These are phyloP conservation scores for Euphorbia celastroides DNA, from an alignment of 441 rosid genomes.

Conservation along the genomic window DNA sequence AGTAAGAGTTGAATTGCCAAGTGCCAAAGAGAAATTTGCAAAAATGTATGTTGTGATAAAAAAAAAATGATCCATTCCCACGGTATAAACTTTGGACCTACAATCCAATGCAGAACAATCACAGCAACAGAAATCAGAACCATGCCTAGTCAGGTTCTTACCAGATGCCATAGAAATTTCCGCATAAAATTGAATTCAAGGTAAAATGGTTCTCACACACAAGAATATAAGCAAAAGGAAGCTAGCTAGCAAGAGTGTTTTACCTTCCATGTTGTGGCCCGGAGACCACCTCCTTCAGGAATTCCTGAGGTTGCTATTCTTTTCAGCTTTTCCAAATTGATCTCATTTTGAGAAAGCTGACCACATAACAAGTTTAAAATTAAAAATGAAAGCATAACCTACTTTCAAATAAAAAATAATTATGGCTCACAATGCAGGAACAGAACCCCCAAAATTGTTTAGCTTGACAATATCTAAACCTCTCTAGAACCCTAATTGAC, in stretches of 20 bases:
- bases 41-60: no score
- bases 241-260: slow-evolving; percentile 5
- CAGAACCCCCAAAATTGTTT: not conserved
- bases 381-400: not conserved
- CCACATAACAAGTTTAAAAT: slow-evolving; percentile 1
- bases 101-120: not conserved
- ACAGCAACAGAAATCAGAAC: not conserved
- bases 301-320: slow-evolving; percentile 50
- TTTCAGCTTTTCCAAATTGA: slow-evolving; percentile 53
- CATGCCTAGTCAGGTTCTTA: not conserved
- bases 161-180: not conserved
- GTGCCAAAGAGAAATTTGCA: no score
- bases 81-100: not conserved
- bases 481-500: not conserved
- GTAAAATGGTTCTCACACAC: not conserved
- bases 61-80: not conserved
- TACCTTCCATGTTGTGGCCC: slow-evolving; percentile 69
- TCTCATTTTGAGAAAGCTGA: slow-evolving; percentile 51
- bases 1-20: no score
- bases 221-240: no score
- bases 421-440: not conserved
- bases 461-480: not conserved
- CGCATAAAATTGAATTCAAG: not conserved
- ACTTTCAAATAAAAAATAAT: no score
- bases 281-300: slow-evolving; percentile 51